Conservation (phyloP, 257 asterid genomes). For the Solanum appendiculatum region DNA sequence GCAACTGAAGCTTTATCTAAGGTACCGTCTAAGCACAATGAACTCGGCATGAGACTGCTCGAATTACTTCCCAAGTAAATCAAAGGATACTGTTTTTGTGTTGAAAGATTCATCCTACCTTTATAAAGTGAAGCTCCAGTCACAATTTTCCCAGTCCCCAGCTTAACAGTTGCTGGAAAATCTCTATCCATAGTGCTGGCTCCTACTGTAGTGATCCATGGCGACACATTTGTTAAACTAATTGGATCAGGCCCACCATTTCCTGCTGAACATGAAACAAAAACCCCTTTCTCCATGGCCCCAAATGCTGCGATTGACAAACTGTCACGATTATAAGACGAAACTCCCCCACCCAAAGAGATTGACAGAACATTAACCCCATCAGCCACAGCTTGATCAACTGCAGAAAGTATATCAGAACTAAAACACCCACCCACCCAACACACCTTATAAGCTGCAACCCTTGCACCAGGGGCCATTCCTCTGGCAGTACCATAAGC, state of each 20-base stretch:
- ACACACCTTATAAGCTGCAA: constrained; percentile 86
- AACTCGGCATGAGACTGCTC: constrained; percentile 53
- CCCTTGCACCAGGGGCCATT: constrained; percentile 82
- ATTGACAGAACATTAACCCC: constrained; percentile 78
- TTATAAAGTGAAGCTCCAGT: constrained; percentile 67
- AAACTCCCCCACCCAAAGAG: constrained; percentile 84
- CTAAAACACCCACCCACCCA: constrained; percentile 94
- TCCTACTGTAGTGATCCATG: constrained; percentile 90
- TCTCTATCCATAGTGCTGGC: constrained; percentile 91
- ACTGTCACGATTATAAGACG: constrained; percentile 64
- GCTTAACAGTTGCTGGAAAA: constrained; percentile 71
- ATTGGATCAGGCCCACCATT: constrained; percentile 94
- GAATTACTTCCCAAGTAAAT: constrained; percentile 70
- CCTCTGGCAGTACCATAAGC: constrained; percentile 85
- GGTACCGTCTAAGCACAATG: constrained; percentile 82
- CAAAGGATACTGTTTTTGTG: constrained; percentile 29
- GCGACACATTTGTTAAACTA: constrained; percentile 82
- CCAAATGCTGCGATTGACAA: constrained; percentile 76
- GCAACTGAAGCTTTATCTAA: constrained; percentile 47
- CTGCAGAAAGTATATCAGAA: constrained; percentile 82
- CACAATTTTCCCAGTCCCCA: constrained; percentile 41
- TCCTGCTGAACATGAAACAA: constrained; percentile 83
- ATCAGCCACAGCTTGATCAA: constrained; percentile 86
- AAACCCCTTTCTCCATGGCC: constrained; percentile 89
- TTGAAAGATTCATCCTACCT: constrained; percentile 36